Base-by-base conservation (phyloP, 1,284 basidiomycete species). In the Marasmius oreades region DNA sequence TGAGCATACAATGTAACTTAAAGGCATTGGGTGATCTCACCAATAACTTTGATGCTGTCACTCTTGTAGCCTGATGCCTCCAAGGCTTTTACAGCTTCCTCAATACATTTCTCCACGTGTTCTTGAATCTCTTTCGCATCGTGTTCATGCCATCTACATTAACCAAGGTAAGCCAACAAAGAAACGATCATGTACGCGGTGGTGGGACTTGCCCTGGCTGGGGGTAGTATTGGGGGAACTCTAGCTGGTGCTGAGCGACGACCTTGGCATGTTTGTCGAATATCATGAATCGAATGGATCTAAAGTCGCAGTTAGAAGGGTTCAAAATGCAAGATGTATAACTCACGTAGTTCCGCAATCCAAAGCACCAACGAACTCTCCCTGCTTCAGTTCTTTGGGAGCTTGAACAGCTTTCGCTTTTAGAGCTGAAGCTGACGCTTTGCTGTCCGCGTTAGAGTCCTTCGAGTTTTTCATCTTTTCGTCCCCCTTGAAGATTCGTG, bases 301-400 rank as follows among this genome's bases (percentile, higher is more conserved):
- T 96, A 31, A 4, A 10, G 4, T 31, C 28, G 28, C 28, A n/a
- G 28, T 31, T 31, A 31, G 28, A 31, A 31, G 28, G 10, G 28
- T 10, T 31, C 28, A 10, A 31, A 50, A 37, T 46, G 11, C 28
- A n/a, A 12, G 37, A 20, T 12, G 43, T n/a, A 37, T 16, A 31
- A 53, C 46, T 77, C 89, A 94, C 92, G 93, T 96, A 42, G 93
- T 96, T 52, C 93, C 93, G 66, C 93, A 95, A 72, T 96, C 93
- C 58, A 96, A 77, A 52, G 91, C 91, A 52, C 90, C 93, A 45
- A 95, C 87, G 67, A 95, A 93, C 69, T 93, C 85, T 47, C 83
- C 84, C 66, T 80, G 77, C 66, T 80, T 82, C 26, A 58, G 47
- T 14, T 47, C 42, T 33, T 43, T 18, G 42, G 34, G 51, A 80